These are phyloP conservation scores for Teunomyces gatunensis DNA, from an alignment of 805 yeast species.

Conservation along the genomic window DNA sequence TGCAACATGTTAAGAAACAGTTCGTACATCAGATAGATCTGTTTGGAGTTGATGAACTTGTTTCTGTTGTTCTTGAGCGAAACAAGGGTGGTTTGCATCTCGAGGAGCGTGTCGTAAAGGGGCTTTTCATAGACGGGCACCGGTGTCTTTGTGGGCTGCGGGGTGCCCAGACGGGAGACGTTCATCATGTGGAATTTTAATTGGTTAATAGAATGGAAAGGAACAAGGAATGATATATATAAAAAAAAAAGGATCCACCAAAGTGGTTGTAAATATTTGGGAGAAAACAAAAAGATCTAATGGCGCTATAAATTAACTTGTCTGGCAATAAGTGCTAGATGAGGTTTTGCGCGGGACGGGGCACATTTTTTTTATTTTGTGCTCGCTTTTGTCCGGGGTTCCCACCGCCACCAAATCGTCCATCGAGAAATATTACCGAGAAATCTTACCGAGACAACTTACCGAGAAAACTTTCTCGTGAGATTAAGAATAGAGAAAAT, in stretches of 20 bases:
- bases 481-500: no score
- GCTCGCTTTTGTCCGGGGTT: not conserved
- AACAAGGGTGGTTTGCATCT: slow-evolving; percentile 26
- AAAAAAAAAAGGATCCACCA: not conserved
- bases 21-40: slow-evolving; percentile 59
- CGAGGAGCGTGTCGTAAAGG: slow-evolving; percentile 25
- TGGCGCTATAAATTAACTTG: not conserved
- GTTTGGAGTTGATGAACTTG: slow-evolving; percentile 64
- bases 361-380: not conserved
- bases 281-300: not conserved
- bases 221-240: not conserved
- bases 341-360: not conserved
- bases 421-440: no score
- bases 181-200: not conserved
- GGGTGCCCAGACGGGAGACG: slow-evolving; percentile 11
- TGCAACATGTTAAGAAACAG: slow-evolving; percentile 54
- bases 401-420: not conserved
- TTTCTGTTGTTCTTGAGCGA: slow-evolving; percentile 58
- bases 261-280: no score
- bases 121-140: slow-evolving; percentile 39
- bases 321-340: not conserved
- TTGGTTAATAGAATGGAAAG: not conserved
- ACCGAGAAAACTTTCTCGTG: no score
- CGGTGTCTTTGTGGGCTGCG: slow-evolving; percentile 5
- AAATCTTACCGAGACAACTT: no score